Evolutionary conservation across 768 basidiomycete genomes (phyloP).

Genomic region (Tylopilus sp.): DNA sequence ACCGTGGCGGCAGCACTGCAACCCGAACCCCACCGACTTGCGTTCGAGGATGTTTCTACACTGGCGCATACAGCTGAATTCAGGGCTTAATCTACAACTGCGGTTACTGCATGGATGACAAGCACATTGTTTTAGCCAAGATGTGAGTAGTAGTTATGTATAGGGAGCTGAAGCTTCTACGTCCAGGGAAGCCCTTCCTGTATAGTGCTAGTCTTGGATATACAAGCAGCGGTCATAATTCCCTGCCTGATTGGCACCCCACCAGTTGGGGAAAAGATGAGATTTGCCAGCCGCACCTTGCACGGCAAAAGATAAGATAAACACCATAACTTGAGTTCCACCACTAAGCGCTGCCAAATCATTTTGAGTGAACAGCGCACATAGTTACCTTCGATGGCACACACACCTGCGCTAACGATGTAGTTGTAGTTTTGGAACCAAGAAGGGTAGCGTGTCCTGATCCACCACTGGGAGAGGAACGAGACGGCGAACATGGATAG

Average conservation of each 20-base stretch:
- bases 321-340: constrained; percentile 51
- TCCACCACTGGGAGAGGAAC: constrained; percentile 35
- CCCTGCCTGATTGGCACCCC: constrained; percentile 54
- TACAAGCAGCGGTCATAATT: constrained; percentile 29
- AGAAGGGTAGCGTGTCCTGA: constrained; percentile 33
- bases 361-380: neutral
- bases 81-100: too few relatives aligned
- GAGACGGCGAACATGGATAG: constrained; percentile 18
- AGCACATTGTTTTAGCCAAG: too few relatives aligned
- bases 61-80: too few relatives aligned
- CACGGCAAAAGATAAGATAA: constrained; percentile 48
- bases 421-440: constrained; percentile 40
- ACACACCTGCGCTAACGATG: constrained; percentile 39
- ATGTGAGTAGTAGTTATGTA: too few relatives aligned
- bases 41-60: too few relatives aligned
- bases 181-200: too few relatives aligned
- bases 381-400: too few relatives aligned
- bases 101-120: too few relatives aligned
- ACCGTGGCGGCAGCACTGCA: too few relatives aligned
- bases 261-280: constrained; percentile 54
- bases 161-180: too few relatives aligned
- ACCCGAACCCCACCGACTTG: too few relatives aligned
- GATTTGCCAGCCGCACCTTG: constrained; percentile 47
- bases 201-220: constrained; percentile 7
- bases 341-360: constrained; percentile 32